Conservation (phyloP, 78 protist species). For the Abeoforma whisleri region DNA sequence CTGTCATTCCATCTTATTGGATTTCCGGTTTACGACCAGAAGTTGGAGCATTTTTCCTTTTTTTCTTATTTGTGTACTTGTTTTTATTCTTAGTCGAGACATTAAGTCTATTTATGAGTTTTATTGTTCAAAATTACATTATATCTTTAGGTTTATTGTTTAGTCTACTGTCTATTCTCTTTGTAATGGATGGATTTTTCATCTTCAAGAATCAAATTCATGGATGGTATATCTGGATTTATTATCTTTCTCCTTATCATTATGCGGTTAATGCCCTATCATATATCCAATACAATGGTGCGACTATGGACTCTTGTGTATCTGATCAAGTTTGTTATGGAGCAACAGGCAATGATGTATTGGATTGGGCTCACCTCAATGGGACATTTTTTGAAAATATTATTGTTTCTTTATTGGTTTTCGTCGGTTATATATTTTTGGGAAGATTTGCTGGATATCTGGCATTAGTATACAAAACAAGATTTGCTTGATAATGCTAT, state of each 20-base stretch:
- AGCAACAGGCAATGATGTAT: background rate
- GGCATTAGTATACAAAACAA: too few species aligned
- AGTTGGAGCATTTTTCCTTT: background rate
- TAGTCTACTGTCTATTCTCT: too few species aligned
- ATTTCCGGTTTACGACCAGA: background rate
- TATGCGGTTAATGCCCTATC: background rate
- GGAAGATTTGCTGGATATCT: too few species aligned
- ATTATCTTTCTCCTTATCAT: background rate
- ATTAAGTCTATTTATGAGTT: background rate
- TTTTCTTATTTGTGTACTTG: background rate
- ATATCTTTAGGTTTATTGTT: background rate
- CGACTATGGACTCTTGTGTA: background rate
- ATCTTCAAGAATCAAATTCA: background rate
- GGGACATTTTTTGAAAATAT: too few species aligned
- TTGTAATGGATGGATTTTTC: background rate
- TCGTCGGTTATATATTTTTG: too few species aligned
- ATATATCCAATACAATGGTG: background rate
- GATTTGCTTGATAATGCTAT: too few species aligned
- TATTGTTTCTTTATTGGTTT: too few species aligned
- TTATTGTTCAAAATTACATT: background rate
- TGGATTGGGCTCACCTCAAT: too few species aligned
- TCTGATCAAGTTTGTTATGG: background rate
- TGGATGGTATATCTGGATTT: too few species aligned
- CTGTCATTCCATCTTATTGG: background rate
- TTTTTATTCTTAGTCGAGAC: background rate